Percentiles rank a stretch among this genome's conserved stretches.
phyloP scores from a whole-genome alignment of 768 basidiomycete genomes.

The Lentinula detonsa region DNA sequence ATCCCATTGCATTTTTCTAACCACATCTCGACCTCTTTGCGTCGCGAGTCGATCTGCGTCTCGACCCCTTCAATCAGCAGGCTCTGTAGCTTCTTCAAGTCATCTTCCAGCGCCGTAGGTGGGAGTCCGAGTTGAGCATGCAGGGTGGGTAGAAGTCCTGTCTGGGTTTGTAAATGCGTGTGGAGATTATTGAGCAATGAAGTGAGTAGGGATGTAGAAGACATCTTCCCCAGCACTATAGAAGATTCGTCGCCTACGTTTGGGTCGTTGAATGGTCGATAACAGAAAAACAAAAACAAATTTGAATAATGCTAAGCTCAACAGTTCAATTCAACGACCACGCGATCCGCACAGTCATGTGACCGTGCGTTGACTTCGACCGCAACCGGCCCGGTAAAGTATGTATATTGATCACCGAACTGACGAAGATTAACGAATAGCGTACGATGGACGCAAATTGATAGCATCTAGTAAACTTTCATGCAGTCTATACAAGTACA shows the following conservation, averaged over 20 bases:
- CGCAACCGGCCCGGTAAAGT: too few relatives aligned
- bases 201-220: constrained; percentile 40
- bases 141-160: constrained; percentile 73
- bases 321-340: background rate
- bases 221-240: constrained; percentile 7
- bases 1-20: constrained; percentile 53
- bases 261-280: background rate
- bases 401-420: too few relatives aligned
- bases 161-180: constrained; percentile 73
- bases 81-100: constrained; percentile 66
- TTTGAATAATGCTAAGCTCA: background rate
- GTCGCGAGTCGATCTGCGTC: constrained; percentile 57
- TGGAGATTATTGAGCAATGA: constrained; percentile 73
- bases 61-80: constrained; percentile 75
- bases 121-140: constrained; percentile 85
- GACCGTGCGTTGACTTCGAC: background rate
- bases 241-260: background rate
- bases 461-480: background rate
- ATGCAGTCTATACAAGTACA: background rate
- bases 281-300: background rate
- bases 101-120: constrained; percentile 72
- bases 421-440: too few relatives aligned
- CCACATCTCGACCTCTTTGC: constrained; percentile 77
- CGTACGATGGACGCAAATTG: too few relatives aligned
- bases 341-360: background rate